Conservation (phyloP, 2,329 filamentous ascomycete genomes). For the Fusarium nodosum region DNA sequence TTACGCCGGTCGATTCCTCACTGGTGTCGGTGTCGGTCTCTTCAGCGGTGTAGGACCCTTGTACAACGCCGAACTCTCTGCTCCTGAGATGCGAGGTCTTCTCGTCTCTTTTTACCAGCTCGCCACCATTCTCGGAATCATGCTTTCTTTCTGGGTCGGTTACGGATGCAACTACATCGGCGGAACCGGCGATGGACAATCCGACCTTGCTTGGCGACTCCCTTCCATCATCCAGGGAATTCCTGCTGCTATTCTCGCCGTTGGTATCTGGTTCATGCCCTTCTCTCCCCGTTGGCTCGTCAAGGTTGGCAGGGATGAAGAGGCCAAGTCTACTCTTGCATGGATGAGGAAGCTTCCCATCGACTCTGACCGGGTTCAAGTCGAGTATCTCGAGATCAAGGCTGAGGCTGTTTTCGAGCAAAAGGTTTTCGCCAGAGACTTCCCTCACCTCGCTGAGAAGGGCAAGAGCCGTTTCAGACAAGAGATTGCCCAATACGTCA, state of each 20-base stretch:
- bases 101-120: constrained; percentile 76
- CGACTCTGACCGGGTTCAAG: constrained; percentile 76
- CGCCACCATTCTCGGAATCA: constrained; percentile 55
- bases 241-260: constrained; percentile 66
- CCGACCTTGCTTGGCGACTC: constrained; percentile 60
- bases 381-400: constrained; percentile 87
- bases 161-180: constrained; percentile 64
- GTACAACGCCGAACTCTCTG: constrained; percentile 66
- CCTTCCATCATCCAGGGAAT: constrained; percentile 62
- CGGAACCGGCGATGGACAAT: constrained; percentile 59
- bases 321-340: constrained; percentile 60
- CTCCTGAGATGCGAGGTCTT: constrained; percentile 75
- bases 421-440: constrained; percentile 72
- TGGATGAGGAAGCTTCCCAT: constrained; percentile 51
- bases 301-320: constrained; percentile 76
- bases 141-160: constrained; percentile 64
- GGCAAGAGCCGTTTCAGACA: constrained; percentile 58
- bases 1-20: constrained; percentile 64
- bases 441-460: constrained; percentile 59
- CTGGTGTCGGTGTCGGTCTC: constrained; percentile 63
- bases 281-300: constrained; percentile 83
- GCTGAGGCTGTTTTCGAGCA: constrained; percentile 84
- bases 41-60: constrained; percentile 62
- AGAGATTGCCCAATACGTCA: constrained; percentile 64
- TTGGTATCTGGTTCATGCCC: constrained; percentile 83